Conservation (phyloP, 2,329 filamentous ascomycete genomes). For the Aspergillus brasiliensis region DNA sequence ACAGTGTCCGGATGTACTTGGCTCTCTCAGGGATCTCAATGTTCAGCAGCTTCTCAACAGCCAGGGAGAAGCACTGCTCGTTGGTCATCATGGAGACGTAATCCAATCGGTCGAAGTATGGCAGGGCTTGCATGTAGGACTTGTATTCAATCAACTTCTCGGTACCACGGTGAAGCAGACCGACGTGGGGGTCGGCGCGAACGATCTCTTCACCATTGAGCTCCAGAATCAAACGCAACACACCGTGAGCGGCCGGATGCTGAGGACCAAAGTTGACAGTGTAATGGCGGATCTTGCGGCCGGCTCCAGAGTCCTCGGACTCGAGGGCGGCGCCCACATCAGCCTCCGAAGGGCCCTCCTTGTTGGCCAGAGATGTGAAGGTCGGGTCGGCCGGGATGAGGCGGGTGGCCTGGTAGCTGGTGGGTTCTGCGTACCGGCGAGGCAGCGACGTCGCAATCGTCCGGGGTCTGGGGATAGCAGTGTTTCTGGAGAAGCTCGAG, state of each 20-base stretch:
- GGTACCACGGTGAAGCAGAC: conserved; percentile 91
- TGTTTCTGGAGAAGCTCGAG: conserved; percentile 47
- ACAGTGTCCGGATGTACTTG: conserved; percentile 95
- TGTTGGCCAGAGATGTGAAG: conserved; percentile 51
- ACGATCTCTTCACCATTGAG: conserved; percentile 97
- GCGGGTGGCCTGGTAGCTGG: conserved; percentile 53
- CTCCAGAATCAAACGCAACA: conserved; percentile 95
- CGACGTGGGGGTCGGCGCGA: conserved; percentile 94
- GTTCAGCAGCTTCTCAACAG: conserved; percentile 97
- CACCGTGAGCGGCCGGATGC: conserved; percentile 97
- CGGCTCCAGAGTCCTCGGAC: conserved; percentile 42
- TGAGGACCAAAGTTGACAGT: conserved; percentile 99
- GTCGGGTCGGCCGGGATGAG: conserved; percentile 60
- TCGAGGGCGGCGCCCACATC: conserved; percentile 52
- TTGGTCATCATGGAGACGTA: conserved; percentile 99
- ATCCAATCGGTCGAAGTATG: conserved; percentile 98
- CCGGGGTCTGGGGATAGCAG: conserved; percentile 51
- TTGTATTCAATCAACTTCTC: conserved; percentile 99
- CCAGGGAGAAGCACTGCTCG: conserved; percentile 94
- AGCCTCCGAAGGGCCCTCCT: conserved; percentile 40
- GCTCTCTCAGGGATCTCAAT: conserved; percentile 92
- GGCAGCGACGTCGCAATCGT: conserved; percentile 59
- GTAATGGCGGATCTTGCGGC: conserved; percentile 95
- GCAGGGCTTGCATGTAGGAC: conserved; percentile 95
- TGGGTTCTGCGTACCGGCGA: conserved; percentile 55